A percentile compares a stretch with the other conserved stretches of the same genome.
phyloP scores from a whole-genome alignment of 73 alveolate genomes.

The Paramecium octaurelia region DNA sequence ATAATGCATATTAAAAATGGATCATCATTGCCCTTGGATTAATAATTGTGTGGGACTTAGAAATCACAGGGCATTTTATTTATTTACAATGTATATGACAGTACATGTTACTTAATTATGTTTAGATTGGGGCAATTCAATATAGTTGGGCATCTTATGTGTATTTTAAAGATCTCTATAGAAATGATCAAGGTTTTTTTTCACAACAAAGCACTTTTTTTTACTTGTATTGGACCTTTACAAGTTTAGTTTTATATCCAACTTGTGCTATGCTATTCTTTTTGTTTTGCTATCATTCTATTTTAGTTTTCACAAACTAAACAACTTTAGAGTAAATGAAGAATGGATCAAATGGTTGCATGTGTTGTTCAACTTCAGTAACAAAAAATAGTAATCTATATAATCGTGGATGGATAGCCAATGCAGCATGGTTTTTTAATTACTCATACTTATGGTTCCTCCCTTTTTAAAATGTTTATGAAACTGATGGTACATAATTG shows the following conservation, averaged over 20 bases:
- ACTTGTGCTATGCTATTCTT: constrained; percentile 37
- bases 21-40: constrained; percentile 92
- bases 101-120: neutral
- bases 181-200: constrained; percentile 13
- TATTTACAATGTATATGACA: constrained; percentile 73
- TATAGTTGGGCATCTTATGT: constrained; percentile 52
- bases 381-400: constrained; percentile 8
- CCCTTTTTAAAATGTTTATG: constrained; percentile 36
- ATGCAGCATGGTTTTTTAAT: constrained; percentile 54
- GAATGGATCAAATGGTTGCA: neutral
- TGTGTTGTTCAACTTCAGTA: neutral
- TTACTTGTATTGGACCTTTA: constrained; percentile 38
- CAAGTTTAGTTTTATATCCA: constrained; percentile 46
- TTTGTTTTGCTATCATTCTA: constrained; percentile 31
- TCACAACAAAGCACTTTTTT: neutral
- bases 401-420: constrained; percentile 58
- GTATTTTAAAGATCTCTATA: constrained; percentile 31
- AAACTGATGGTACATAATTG: constrained; percentile 44
- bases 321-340: constrained; percentile 58
- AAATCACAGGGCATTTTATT: constrained; percentile 75
- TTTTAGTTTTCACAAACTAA: constrained; percentile 24
- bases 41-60: constrained; percentile 80
- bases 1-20: constrained; percentile 74
- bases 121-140: constrained; percentile 52
- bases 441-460: constrained; percentile 45